phyloP scores from a whole-genome alignment of 2,329 filamentous ascomycete genomes.

The Dactylella cylindrospora region DNA sequence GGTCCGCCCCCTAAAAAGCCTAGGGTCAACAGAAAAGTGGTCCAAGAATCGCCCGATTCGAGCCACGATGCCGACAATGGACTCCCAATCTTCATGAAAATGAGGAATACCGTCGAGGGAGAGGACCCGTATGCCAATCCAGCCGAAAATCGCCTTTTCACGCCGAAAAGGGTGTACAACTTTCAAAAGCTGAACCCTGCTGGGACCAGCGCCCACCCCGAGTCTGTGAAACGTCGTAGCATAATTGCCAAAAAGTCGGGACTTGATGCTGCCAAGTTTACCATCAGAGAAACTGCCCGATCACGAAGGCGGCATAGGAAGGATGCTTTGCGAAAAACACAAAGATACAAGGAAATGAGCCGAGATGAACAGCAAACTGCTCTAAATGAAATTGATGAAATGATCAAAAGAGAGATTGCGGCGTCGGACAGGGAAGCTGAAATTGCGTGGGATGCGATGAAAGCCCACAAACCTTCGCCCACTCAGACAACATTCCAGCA shows the following conservation, averaged over 20 bases:
- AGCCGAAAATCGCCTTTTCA: conserved; percentile 20
- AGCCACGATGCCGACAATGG: too few species aligned
- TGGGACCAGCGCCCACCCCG: conserved; percentile 26
- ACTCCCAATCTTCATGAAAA: too few species aligned
- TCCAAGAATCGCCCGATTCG: too few species aligned
- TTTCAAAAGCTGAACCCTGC: conserved; percentile 12
- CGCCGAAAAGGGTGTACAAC: conserved; percentile 26
- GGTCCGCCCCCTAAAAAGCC: too few species aligned
- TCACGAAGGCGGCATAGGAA: conserved; percentile 33
- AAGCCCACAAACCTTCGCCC: conserved; percentile 2
- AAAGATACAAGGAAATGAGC: conserved; percentile 2
- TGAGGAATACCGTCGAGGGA: conserved; percentile 11
- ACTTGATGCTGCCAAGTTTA: conserved; percentile 33
- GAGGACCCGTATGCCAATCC: conserved; percentile 15
- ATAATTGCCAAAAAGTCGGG: conserved; percentile 35
- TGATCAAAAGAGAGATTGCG: conserved; percentile 15
- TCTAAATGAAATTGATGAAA: conserved; percentile 16
- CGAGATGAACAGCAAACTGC: neutral
- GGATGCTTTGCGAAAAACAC: conserved; percentile 5
- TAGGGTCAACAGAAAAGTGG: too few species aligned
- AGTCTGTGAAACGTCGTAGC: conserved; percentile 31
- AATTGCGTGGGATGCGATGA: neutral
- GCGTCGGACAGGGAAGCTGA: conserved; percentile 23
- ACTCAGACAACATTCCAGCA: too few species aligned
- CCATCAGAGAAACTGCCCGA: conserved; percentile 28